Percentiles rank a stretch among this genome's conserved stretches.
Evolutionary conservation across 306 rosid genomes (phyloP).

Genomic region (Albizia julibrissin): DNA sequence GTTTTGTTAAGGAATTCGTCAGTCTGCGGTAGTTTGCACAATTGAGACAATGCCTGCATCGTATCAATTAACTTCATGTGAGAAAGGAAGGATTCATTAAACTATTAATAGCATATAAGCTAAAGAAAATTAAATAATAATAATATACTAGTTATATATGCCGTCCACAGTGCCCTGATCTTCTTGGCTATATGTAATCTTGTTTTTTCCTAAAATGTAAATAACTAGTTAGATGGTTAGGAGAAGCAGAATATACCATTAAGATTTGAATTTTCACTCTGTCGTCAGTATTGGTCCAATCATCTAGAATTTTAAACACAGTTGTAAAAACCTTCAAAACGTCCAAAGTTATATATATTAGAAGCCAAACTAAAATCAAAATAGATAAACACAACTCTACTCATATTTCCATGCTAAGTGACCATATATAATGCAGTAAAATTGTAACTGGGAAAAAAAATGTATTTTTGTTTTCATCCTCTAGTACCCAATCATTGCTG

Average conservation of each 20-base stretch:
- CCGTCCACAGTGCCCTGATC: neutral
- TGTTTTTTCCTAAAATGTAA: no score
- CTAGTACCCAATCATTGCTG: neutral
- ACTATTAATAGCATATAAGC: neutral
- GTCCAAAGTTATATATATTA: slow-evolving; percentile 11
- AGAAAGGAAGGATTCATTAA: neutral
- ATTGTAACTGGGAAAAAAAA: neutral
- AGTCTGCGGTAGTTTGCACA: slow-evolving; percentile 8
- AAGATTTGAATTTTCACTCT: neutral
- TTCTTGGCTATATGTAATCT: neutral
- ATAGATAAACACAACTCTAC: neutral
- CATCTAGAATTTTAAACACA: neutral
- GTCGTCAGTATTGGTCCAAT: neutral
- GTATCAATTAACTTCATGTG: neutral
- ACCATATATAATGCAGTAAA: neutral
- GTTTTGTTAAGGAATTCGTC: neutral
- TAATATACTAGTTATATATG: no score
- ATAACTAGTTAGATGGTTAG: neutral
- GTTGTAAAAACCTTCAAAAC: slow-evolving; percentile 25
- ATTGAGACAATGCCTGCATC: slow-evolving; percentile 33
- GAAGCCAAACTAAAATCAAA: neutral
- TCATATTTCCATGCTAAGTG: neutral
- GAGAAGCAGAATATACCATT: slow-evolving; percentile 23
- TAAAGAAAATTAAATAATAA: neutral
- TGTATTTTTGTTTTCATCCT: neutral